phyloP scores from a whole-genome alignment of 306 rosid species.

The Glycyrrhiza uralensis region DNA sequence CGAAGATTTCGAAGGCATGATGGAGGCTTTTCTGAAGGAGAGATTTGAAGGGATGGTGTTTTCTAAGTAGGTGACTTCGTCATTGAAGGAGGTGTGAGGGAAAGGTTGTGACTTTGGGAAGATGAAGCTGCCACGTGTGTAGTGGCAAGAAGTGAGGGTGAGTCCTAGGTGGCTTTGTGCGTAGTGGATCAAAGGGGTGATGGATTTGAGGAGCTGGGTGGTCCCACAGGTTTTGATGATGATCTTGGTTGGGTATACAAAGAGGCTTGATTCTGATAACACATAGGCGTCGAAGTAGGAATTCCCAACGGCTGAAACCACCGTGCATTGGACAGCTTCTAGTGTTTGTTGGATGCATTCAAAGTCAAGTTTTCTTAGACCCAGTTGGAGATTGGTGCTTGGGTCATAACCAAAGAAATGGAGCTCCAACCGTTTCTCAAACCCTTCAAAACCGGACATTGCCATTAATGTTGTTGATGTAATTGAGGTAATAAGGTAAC shows the following conservation, averaged over 20 bases:
- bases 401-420: conserved; percentile 82
- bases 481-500: too few species aligned
- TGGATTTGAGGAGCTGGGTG: conserved; percentile 89
- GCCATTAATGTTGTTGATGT: too few species aligned
- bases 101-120: conserved; percentile 82
- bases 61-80: conserved; percentile 68
- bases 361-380: conserved; percentile 61
- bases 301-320: conserved; percentile 87
- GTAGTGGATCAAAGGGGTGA: conserved; percentile 57
- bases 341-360: conserved; percentile 61
- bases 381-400: conserved; percentile 34
- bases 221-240: conserved; percentile 97
- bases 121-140: conserved; percentile 82
- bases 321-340: conserved; percentile 80
- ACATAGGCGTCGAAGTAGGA: conserved; percentile 80
- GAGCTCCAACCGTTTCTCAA: conserved; percentile 87
- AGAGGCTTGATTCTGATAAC: conserved; percentile 93
- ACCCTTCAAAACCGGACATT: conserved; percentile 85
- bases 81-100: conserved; percentile 79
- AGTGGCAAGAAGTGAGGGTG: conserved; percentile 54
- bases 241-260: conserved; percentile 88
- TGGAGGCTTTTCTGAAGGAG: conserved; percentile 65
- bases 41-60: conserved; percentile 52
- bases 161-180: conserved; percentile 48
- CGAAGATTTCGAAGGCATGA: conserved; percentile 67